Conservation (phyloP, 768 basidiomycete genomes). For the Amanita exitialis region DNA sequence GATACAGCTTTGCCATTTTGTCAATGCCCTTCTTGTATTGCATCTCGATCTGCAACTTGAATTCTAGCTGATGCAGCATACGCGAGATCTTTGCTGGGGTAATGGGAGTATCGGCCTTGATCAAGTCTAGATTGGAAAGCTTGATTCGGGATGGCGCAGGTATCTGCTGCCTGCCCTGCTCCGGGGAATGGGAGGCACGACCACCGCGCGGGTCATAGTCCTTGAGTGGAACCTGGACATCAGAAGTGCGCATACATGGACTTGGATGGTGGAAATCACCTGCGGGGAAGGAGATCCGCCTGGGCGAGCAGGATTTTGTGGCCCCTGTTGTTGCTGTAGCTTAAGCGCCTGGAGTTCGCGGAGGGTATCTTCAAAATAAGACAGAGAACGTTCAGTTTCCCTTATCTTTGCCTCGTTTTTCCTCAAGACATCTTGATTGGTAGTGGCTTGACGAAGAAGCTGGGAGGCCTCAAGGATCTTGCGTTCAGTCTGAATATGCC, state of each 20-base stretch:
- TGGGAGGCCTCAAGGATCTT: slow-evolving; percentile 85
- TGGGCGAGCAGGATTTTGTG: slow-evolving; percentile 45
- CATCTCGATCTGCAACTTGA: slow-evolving; percentile 96
- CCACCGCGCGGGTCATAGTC: slow-evolving; percentile 33
- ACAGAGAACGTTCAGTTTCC: slow-evolving; percentile 74
- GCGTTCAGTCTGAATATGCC: slow-evolving; percentile 85
- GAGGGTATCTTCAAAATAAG: slow-evolving; percentile 82
- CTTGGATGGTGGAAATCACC: slow-evolving; percentile 16
- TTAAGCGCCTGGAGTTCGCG: slow-evolving; percentile 76
- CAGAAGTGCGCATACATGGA: slow-evolving; percentile 14
- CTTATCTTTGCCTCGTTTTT: slow-evolving; percentile 79
- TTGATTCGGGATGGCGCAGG: slow-evolving; percentile 45
- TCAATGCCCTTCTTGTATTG: slow-evolving; percentile 98
- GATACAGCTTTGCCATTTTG: slow-evolving; percentile 96
- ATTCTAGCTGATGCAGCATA: slow-evolving; percentile 98
- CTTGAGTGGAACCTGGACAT: slow-evolving; percentile 40
- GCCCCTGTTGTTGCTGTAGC: slow-evolving; percentile 42
- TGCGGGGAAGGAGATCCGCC: slow-evolving; percentile 33
- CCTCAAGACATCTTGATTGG: slow-evolving; percentile 77
- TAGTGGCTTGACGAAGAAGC: slow-evolving; percentile 70
- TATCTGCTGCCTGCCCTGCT: slow-evolving; percentile 22
- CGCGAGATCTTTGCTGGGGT: slow-evolving; percentile 93
- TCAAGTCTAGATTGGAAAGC: slow-evolving; percentile 84
- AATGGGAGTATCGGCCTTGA: slow-evolving; percentile 95
- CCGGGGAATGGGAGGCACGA: slow-evolving; percentile 28